Conservation (phyloP, 768 basidiomycete species). For the Lepiota subincarnata region DNA sequence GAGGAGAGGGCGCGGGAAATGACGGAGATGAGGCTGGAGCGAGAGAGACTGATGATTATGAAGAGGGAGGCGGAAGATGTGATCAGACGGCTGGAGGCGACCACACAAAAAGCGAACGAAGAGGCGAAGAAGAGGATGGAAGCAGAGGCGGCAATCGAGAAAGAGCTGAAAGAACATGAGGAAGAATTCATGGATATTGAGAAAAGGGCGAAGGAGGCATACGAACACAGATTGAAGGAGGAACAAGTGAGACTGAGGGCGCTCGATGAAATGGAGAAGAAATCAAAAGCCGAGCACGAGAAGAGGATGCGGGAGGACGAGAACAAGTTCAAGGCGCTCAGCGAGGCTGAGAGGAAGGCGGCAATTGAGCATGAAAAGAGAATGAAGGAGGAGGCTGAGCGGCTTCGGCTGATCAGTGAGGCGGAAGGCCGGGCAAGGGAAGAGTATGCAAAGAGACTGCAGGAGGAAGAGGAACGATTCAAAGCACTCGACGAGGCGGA, state of each 20-base stretch:
- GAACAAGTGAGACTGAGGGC: background rate
- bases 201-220: constrained; percentile 1
- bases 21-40: constrained; percentile 1
- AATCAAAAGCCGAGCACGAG: background rate
- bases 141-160: background rate
- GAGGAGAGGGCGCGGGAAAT: constrained; percentile 1
- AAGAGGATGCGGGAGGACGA: background rate
- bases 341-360: background rate
- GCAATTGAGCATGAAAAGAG: background rate
- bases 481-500: constrained; percentile 1
- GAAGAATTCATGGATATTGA: constrained; percentile 3
- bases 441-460: background rate
- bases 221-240: constrained; percentile 1
- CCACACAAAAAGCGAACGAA: background rate
- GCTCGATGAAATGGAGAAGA: background rate
- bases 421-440: background rate
- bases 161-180: background rate
- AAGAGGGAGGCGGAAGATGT: constrained; percentile 4
- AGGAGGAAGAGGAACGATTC: constrained; percentile 1
- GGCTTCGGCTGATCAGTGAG: background rate
- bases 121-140: background rate
- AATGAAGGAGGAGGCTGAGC: constrained; percentile 1
- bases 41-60: constrained; percentile 3
- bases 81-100: constrained; percentile 5
- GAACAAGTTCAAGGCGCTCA: constrained; percentile 1